phyloP scores from a whole-genome alignment of 805 yeast species.

The Sugiyamaella americana region DNA sequence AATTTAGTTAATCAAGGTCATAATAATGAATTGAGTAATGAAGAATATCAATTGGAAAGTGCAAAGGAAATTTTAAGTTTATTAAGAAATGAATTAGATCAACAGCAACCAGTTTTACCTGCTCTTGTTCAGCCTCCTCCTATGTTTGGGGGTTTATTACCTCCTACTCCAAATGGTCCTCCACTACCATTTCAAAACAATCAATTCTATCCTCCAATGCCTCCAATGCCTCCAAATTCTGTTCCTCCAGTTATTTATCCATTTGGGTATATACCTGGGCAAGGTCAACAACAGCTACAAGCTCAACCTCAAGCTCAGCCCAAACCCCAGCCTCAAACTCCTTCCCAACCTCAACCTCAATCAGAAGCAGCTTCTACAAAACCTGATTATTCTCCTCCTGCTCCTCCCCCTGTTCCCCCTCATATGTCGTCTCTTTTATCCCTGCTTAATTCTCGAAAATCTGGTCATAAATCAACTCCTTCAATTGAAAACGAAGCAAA shows the following conservation, averaged over 20 bases:
- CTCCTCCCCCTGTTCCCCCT: constrained; percentile 23
- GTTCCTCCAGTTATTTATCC: constrained; percentile 8
- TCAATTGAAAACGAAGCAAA: neutral
- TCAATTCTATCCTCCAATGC: neutral
- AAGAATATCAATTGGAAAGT: constrained; percentile 22
- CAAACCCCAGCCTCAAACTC: neutral
- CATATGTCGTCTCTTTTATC: constrained; percentile 18
- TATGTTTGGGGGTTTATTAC: neutral
- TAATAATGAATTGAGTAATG: constrained; percentile 4
- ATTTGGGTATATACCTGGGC: neutral
- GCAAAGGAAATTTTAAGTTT: constrained; percentile 30
- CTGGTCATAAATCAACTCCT: neutral
- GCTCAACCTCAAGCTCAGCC: neutral
- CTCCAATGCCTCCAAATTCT: constrained; percentile 11
- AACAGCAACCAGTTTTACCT: constrained; percentile 6
- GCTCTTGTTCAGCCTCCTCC: constrained; percentile 11
- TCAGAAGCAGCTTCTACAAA: neutral
- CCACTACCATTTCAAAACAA: neutral
- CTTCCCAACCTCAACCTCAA: neutral
- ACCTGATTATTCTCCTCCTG: constrained; percentile 6
- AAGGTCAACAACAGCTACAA: neutral
- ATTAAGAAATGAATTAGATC: constrained; percentile 21
- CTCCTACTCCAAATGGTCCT: neutral
- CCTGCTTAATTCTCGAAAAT: constrained; percentile 16
- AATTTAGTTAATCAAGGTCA: constrained; percentile 23